phyloP scores from a whole-genome alignment of 345 rosid species.

The Aegle marmelos region DNA sequence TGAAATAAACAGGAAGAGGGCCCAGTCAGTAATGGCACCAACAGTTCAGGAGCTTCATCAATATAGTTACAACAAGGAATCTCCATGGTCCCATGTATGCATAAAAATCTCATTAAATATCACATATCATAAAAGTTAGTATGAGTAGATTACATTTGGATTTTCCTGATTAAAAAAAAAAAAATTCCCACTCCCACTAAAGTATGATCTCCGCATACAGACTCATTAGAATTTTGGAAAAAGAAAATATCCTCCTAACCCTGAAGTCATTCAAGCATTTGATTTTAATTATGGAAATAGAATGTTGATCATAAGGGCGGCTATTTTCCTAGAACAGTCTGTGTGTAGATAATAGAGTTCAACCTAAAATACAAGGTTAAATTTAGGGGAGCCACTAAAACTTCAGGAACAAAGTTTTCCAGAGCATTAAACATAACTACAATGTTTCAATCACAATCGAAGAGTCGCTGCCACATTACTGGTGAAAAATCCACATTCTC shows the following conservation, averaged over 20 bases:
- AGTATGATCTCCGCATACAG: not conserved
- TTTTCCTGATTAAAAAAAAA: not conserved
- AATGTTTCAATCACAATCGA: not conserved
- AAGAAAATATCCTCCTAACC: not conserved
- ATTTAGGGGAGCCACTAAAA: not conserved
- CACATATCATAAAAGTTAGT: not conserved
- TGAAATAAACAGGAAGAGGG: conserved; percentile 26
- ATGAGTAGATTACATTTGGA: not conserved
- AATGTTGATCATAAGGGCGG: not conserved
- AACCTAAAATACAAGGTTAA: not conserved
- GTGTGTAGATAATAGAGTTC: not conserved
- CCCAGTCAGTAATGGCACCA: not conserved
- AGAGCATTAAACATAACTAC: not conserved
- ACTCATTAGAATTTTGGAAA: not conserved
- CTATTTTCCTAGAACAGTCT: not conserved
- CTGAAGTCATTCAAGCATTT: not conserved
- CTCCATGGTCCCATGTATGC: not conserved
- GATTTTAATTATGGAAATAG: not conserved
- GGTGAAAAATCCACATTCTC: not conserved
- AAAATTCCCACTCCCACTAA: not conserved
- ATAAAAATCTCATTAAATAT: not conserved
- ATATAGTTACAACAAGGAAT: not conserved
- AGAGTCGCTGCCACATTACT: not conserved
- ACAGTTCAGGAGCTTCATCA: not conserved
- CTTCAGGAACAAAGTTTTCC: not conserved